Percentiles rank a stretch among this genome's conserved stretches.
Conservation (phyloP, 2,329 filamentous ascomycete genomes). For the Myrmaecium sp. region DNA sequence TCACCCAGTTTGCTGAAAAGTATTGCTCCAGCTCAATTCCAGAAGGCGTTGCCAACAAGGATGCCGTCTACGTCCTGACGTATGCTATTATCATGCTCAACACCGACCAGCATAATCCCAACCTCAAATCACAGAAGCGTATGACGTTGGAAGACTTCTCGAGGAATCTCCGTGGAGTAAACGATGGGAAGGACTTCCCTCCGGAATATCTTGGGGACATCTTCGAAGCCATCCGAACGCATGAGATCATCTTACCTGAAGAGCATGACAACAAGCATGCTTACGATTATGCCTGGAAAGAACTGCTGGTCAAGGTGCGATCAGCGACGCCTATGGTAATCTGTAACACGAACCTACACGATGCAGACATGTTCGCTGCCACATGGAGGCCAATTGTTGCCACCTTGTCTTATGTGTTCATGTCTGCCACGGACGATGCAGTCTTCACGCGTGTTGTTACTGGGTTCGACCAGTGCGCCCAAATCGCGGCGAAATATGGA, state of each 20-base stretch:
- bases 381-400: slow-evolving; percentile 93
- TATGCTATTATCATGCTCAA: slow-evolving; percentile 98
- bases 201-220: slow-evolving; percentile 71
- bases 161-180: slow-evolving; percentile 79
- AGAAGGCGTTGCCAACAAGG: slow-evolving; percentile 64
- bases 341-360: slow-evolving; percentile 85
- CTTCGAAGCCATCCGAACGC: slow-evolving; percentile 76
- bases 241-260: slow-evolving; percentile 92
- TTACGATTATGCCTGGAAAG: slow-evolving; percentile 96
- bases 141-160: slow-evolving; percentile 77
- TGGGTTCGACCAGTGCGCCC: slow-evolving; percentile 90
- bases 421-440: slow-evolving; percentile 92
- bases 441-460: slow-evolving; percentile 88
- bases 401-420: slow-evolving; percentile 93
- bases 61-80: slow-evolving; percentile 76
- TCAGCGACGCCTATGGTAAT: slow-evolving; percentile 56
- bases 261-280: slow-evolving; percentile 95
- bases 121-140: slow-evolving; percentile 58
- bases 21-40: slow-evolving; percentile 58
- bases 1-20: slow-evolving; percentile 72
- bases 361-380: slow-evolving; percentile 92
- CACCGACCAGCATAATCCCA: slow-evolving; percentile 91
- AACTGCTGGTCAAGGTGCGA: slow-evolving; percentile 72
- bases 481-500: slow-evolving; percentile 72
- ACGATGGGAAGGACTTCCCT: slow-evolving; percentile 69